Evolutionary conservation across 1,284 basidiomycete species (phyloP).

Genomic region (Pterulicium gracile): DNA sequence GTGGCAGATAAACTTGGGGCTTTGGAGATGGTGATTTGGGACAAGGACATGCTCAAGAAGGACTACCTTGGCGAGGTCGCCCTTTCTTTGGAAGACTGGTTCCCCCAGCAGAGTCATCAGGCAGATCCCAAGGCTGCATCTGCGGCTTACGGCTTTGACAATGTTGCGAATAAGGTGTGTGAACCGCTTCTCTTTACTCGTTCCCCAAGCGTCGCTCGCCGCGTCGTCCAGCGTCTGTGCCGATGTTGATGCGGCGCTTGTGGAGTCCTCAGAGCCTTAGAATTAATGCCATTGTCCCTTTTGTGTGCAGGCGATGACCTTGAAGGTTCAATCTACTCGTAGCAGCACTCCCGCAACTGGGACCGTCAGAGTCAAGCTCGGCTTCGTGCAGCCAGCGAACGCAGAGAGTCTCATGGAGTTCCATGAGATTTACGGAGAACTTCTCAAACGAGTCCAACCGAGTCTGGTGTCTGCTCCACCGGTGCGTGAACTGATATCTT

Average conservation of each 20-base stretch:
- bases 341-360: conserved; percentile 51
- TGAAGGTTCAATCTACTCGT: conserved; percentile 56
- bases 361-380: conserved; percentile 63
- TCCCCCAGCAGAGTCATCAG: conserved; percentile 32
- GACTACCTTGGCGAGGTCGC: conserved; percentile 90
- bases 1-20: conserved; percentile 65
- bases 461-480: conserved; percentile 72
- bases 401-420: conserved; percentile 28
- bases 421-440: conserved; percentile 50
- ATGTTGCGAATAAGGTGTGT: conserved; percentile 46
- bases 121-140: neutral
- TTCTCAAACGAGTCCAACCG: conserved; percentile 53
- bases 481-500: conserved; percentile 33
- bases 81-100: conserved; percentile 76
- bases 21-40: conserved; percentile 87
- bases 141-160: conserved; percentile 45
- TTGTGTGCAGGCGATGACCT: conserved; percentile 34
- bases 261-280: no score
- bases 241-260: no score
- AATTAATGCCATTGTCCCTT: conserved; percentile 8
- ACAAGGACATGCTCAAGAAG: conserved; percentile 81
- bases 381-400: conserved; percentile 52
- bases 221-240: conserved; percentile 4
- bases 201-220: neutral
- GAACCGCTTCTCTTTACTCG: conserved; percentile 7